phyloP scores from a whole-genome alignment of 371 early-diverging fungal genomes.

The Mortierella sp. region DNA sequence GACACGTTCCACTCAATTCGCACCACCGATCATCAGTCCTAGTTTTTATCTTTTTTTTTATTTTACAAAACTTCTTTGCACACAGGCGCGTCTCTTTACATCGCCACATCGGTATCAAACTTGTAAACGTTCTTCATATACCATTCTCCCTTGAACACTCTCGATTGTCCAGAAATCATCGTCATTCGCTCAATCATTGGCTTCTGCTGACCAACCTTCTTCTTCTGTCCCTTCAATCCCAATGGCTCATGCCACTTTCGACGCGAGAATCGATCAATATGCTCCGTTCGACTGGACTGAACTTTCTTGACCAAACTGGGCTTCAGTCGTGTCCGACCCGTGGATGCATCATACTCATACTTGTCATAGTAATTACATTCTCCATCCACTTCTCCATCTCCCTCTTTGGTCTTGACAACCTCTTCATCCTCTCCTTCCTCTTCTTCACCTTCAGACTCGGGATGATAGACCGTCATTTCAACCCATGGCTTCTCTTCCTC shows the following conservation, averaged over 20 bases:
- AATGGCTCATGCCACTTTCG: conserved; percentile 32
- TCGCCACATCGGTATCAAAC: not conserved
- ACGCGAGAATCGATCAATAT: conserved; percentile 34
- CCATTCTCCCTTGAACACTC: conserved; percentile 46
- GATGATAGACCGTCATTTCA: conserved; percentile 8
- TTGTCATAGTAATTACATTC: conserved; percentile 6
- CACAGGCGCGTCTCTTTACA: no score
- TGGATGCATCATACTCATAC: conserved; percentile 43
- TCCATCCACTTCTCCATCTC: not conserved
- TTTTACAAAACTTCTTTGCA: no score
- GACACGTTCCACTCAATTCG: no score
- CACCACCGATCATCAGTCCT: no score
- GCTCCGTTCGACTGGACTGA: no score
- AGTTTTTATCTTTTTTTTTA: no score
- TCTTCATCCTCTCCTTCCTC: conserved; percentile 10
- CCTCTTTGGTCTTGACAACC: not conserved
- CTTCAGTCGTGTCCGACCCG: conserved; percentile 19
- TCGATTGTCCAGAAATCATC: conserved; percentile 43
- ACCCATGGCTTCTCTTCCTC: conserved; percentile 21
- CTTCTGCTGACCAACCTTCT: no score
- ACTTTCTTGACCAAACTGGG: not conserved
- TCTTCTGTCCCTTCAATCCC: not conserved
- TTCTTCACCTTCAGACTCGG: conserved; percentile 4
- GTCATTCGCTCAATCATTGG: conserved; percentile 49
- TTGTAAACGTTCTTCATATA: conserved; percentile 52